Base-by-base conservation (phyloP, 352 stramenopile species). In the Elongisporangium undulatum region DNA sequence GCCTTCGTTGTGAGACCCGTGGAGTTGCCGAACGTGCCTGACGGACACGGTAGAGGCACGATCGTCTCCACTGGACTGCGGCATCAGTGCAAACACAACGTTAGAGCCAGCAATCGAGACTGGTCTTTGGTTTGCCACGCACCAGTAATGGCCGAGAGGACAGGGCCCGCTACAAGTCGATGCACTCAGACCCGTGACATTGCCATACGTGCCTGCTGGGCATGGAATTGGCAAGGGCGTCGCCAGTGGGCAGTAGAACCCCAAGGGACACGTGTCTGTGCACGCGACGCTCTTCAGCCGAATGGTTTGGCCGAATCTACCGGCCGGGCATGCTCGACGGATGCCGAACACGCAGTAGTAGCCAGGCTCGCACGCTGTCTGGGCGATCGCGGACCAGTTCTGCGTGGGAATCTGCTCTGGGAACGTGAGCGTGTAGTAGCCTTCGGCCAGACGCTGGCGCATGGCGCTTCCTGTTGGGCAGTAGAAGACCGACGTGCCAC, bases 311-410 rank as follows among this genome's bases (percentile, higher is more conserved):
- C 83, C 81, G 50, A 76, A 90, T 1, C 61, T 72, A 2, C 79
- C 81, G n/a, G 61, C 67, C 20, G 72, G 70, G 63, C 83, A 93
- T 6, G 63, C 62, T 39, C 75, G 68, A 1, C 78, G 79, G 48
- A 91, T 68, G 12, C 84, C 84, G 16, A 77, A 71, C 15, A 74
- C 53, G 52, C 84, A 93, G 56, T 81, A 91, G 59, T 72, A 81
- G 12, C 84, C 84, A 5, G 77, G 71, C n/a, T 91, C 77, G 19
- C 83, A 92, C 52, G 52, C 66, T 21, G 58, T 52, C 13, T 68
- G 55, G 1, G 34, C 34, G 1, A 55, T 51, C 3, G 62, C 50
- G 7, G 49, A 41, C 29, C 8, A 41, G 9, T 41, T 41, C 29
- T 41, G 29, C 8, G 29, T 41, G 22, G 59, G 59, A 58, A 60